Conservation (phyloP, 2,329 filamentous ascomycete genomes). For the Spiromastix sp. region DNA sequence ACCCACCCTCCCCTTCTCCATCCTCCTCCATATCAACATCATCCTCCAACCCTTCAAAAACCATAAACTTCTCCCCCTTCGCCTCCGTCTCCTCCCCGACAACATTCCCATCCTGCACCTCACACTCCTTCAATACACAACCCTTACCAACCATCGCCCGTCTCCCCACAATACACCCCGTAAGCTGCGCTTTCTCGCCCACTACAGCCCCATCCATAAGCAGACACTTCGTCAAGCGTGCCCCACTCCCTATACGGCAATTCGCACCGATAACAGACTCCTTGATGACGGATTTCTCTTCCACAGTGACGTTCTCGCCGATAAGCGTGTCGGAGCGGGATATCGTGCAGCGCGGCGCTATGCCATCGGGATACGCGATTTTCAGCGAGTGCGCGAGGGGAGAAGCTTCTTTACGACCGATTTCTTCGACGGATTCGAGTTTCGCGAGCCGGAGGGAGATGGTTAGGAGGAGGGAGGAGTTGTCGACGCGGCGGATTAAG, state of each 20-base stretch:
- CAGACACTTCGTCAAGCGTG: conserved; percentile 74
- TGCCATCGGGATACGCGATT: conserved; percentile 70
- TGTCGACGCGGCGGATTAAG: conserved; percentile 81
- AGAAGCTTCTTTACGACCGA: conserved; percentile 48
- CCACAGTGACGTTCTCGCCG: conserved; percentile 78
- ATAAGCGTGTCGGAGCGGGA: conserved; percentile 73
- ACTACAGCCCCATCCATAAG: conserved; percentile 88
- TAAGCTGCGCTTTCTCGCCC: conserved; percentile 73
- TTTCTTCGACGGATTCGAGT: conserved; percentile 47
- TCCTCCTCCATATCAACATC: conserved; percentile 23
- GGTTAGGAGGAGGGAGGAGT: conserved; percentile 66
- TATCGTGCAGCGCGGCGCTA: conserved; percentile 72
- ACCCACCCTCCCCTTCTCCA: conserved; percentile 20
- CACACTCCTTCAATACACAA: conserved; percentile 72
- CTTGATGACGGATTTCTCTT: conserved; percentile 85
- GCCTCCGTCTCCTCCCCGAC: conserved; percentile 65
- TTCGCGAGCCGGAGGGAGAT: conserved; percentile 82
- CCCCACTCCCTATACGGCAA: conserved; percentile 77
- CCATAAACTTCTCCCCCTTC: conserved; percentile 54
- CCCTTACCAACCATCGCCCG: conserved; percentile 74
- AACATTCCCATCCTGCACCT: conserved; percentile 77
- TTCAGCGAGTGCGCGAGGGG: conserved; percentile 71
- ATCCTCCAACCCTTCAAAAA: conserved; percentile 36
- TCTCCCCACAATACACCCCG: conserved; percentile 76
- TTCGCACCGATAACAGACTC: conserved; percentile 80